Conservation (phyloP, 1,284 basidiomycete species). For the Laetiporus sulphureus region DNA sequence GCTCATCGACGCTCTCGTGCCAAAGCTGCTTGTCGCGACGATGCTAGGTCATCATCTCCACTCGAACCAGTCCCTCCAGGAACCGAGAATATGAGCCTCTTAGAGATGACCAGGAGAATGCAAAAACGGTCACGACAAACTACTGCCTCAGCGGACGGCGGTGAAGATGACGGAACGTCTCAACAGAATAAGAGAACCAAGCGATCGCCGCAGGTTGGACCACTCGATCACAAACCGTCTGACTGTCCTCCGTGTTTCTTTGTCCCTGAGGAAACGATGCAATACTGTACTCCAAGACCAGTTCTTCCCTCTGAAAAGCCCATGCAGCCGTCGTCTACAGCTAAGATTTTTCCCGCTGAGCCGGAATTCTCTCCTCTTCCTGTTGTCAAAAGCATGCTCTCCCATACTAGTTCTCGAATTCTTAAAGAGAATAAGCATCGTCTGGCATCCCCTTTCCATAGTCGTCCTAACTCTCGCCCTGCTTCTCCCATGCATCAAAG, state of each 20-base stretch:
- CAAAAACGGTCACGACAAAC: conserved; percentile 39
- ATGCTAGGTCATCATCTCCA: conserved; percentile 30
- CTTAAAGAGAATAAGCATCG: conserved; percentile 40
- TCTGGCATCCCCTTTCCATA: conserved; percentile 33
- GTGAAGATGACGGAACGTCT: too few species aligned
- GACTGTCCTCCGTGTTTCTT: neutral
- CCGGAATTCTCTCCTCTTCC: conserved; percentile 34
- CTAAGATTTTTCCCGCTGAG: conserved; percentile 18
- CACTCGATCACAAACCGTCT: neutral
- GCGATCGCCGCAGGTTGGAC: conserved; percentile 4
- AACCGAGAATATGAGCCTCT: conserved; percentile 29
- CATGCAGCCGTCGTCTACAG: conserved; percentile 11
- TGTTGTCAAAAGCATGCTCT: conserved; percentile 34
- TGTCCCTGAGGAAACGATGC: conserved; percentile 2
- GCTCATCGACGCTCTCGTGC: conserved; percentile 14
- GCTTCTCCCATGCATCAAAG: conserved; percentile 31
- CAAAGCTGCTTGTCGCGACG: neutral
- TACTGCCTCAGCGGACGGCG: conserved; percentile 11
- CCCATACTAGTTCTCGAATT: conserved; percentile 38
- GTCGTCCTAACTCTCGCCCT: conserved; percentile 35
- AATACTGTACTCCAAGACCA: conserved; percentile 15
- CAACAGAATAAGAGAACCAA: conserved; percentile 16
- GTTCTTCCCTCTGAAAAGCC: conserved; percentile 13
- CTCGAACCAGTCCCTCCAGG: conserved; percentile 27
- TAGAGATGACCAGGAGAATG: conserved; percentile 43